Conservation (phyloP, 345 rosid species). For the Sonneratia caseolaris region DNA sequence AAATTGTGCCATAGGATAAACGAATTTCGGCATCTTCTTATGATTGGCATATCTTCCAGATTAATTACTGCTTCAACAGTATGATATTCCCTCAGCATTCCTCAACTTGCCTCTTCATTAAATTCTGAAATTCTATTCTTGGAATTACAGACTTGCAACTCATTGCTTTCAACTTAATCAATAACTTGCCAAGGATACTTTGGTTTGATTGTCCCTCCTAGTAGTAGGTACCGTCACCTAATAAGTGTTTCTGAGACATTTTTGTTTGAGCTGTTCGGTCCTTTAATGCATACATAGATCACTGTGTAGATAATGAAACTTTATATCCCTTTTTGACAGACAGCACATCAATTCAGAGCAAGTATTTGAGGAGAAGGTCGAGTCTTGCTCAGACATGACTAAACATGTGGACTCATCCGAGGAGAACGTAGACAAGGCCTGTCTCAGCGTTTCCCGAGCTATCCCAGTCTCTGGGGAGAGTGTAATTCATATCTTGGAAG, state of each 20-base stretch:
- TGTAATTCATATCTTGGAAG: constrained; percentile 50
- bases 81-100: not conserved
- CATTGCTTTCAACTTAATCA: not conserved
- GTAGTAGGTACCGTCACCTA: too few relatives aligned
- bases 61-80: not conserved
- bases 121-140: not conserved
- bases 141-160: not conserved
- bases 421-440: constrained; percentile 79
- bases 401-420: constrained; percentile 63
- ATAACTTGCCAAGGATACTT: not conserved
- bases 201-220: too few relatives aligned
- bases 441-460: constrained; percentile 59
- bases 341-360: constrained; percentile 75
- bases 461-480: constrained; percentile 39
- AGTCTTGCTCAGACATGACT: constrained; percentile 44
- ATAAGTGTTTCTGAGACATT: not conserved
- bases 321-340: constrained; percentile 27
- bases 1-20: not conserved
- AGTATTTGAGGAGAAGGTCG: constrained; percentile 62
- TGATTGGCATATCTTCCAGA: not conserved
- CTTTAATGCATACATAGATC: not conserved
- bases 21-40: not conserved
- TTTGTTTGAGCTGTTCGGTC: not conserved
- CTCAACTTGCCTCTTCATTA: not conserved
- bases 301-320: not conserved